A percentile compares a stretch with the other conserved stretches of the same genome.
phyloP scores from a whole-genome alignment of 1,284 basidiomycete species.

The Schizopora paradoxa region DNA sequence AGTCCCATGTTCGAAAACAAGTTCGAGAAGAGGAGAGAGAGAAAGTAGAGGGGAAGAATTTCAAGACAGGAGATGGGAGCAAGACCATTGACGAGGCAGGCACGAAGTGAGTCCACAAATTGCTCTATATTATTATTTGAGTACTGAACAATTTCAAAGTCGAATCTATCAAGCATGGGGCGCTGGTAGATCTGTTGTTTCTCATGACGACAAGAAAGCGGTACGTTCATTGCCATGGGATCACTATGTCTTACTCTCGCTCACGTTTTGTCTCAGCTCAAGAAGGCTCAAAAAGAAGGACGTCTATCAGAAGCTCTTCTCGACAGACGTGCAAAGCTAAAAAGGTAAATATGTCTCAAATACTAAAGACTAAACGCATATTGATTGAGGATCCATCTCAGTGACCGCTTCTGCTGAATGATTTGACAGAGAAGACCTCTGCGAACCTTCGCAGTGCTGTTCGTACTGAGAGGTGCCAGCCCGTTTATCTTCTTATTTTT shows the following conservation, averaged over 20 bases:
- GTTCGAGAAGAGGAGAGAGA: conserved; percentile 79
- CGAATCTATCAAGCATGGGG: conserved; percentile 84
- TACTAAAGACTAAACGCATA: too few species aligned
- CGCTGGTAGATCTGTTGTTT: conserved; percentile 69
- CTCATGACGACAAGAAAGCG: conserved; percentile 66
- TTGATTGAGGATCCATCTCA: too few species aligned
- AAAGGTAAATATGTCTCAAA: conserved; percentile 74
- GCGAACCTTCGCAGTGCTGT: too few species aligned
- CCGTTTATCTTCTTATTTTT: background rate
- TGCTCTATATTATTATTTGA: conserved; percentile 10
- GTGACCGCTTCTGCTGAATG: too few species aligned
- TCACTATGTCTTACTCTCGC: conserved; percentile 12
- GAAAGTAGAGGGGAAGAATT: conserved; percentile 56
- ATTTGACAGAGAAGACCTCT: too few species aligned
- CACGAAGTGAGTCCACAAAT: conserved; percentile 53
- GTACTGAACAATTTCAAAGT: conserved; percentile 35
- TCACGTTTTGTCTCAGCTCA: conserved; percentile 47
- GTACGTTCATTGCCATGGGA: conserved; percentile 32
- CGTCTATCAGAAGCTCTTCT: conserved; percentile 83
- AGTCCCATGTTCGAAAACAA: conserved; percentile 86
- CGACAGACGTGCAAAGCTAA: conserved; percentile 84
- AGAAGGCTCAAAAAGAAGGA: conserved; percentile 83
- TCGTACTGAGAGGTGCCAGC: too few species aligned
- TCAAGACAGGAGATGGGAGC: conserved; percentile 33
- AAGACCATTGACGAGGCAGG: conserved; percentile 59